Percentiles rank a stretch among this genome's conserved stretches.
Conservation (phyloP, 2,329 filamentous ascomycete species). For the Cadophora gregata region DNA sequence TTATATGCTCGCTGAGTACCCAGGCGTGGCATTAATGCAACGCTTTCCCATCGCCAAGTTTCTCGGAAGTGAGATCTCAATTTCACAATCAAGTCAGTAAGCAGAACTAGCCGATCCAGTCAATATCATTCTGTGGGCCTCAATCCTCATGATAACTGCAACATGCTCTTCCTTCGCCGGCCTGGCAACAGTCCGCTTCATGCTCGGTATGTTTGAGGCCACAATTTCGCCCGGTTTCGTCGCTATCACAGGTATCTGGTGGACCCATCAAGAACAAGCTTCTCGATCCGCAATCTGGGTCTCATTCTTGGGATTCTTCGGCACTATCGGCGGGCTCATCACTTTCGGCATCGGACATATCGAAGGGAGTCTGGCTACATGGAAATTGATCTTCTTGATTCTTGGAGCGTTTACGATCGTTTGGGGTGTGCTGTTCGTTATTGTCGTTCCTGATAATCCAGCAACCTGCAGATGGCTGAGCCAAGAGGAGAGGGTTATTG, state of each 20-base stretch:
- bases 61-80: constrained; percentile 45
- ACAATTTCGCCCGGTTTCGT: constrained; percentile 59
- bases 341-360: constrained; percentile 49
- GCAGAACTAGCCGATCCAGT: constrained; percentile 39
- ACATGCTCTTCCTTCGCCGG: constrained; percentile 56
- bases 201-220: constrained; percentile 57
- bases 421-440: constrained; percentile 49
- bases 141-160: constrained; percentile 54
- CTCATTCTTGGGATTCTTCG: constrained; percentile 58
- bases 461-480: constrained; percentile 51
- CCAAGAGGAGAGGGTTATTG: constrained; percentile 50
- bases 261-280: constrained; percentile 46
- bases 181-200: constrained; percentile 54
- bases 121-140: constrained; percentile 44
- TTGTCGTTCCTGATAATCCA: constrained; percentile 56
- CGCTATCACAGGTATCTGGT: constrained; percentile 49
- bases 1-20: constrained; percentile 46
- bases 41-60: constrained; percentile 60
- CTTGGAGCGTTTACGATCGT: constrained; percentile 40
- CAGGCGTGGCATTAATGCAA: constrained; percentile 44
- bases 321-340: constrained; percentile 43
- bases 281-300: constrained; percentile 44
- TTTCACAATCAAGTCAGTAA: neutral
- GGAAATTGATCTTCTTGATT: constrained; percentile 39
- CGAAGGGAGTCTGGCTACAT: constrained; percentile 47